Percentiles rank a stretch among this genome's conserved stretches.
Conservation (phyloP, 129 eudicot genomes). For the Smallanthus sonchifolius region DNA sequence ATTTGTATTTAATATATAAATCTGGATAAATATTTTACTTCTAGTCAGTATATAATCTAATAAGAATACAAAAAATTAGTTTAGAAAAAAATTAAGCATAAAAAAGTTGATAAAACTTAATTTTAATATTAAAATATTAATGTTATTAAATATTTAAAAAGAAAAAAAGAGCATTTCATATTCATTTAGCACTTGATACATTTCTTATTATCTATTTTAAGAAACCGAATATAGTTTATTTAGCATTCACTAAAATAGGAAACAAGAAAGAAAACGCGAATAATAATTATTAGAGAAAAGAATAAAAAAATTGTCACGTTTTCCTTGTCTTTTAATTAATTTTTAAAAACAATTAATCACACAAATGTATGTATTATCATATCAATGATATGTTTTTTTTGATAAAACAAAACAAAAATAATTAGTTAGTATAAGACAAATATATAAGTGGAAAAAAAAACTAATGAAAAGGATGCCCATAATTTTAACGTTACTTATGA, state of each 20-base stretch:
- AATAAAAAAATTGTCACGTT: background rate
- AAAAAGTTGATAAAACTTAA: too few relatives aligned
- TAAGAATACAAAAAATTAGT: too few relatives aligned
- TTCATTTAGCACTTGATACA: too few relatives aligned
- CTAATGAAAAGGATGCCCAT: background rate
- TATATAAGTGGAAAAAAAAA: slow-evolving; percentile 18
- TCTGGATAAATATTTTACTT: too few relatives aligned
- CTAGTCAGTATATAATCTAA: too few relatives aligned
- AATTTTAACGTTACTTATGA: background rate
- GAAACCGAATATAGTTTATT: background rate
- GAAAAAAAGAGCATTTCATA: too few relatives aligned
- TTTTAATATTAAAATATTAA: too few relatives aligned
- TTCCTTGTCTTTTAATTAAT: background rate
- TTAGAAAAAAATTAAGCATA: too few relatives aligned
- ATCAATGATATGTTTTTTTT: background rate
- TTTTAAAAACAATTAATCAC: background rate
- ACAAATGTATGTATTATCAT: background rate
- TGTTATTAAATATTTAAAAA: too few relatives aligned
- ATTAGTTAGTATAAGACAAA: slow-evolving; percentile 17
- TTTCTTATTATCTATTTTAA: too few relatives aligned
- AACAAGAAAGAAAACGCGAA: background rate
- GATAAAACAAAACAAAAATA: background rate
- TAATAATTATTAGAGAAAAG: background rate
- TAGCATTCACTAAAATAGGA: background rate
- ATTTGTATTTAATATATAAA: too few relatives aligned